phyloP scores from a whole-genome alignment of 306 rosid genomes.

The Argentina anserina region DNA sequence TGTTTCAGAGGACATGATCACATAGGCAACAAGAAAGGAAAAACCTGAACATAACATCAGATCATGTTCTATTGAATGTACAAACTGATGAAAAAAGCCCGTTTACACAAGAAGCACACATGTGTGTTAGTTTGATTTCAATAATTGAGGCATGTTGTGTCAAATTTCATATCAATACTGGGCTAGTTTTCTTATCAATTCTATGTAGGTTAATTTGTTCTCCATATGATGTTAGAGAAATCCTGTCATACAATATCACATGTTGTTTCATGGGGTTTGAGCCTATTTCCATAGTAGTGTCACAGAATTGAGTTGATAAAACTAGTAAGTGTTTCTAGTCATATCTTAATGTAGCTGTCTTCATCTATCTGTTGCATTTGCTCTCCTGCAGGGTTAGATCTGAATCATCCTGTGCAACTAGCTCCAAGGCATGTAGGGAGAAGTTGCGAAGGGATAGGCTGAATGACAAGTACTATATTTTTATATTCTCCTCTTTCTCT shows the following conservation, averaged over 20 bases:
- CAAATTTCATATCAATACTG: not conserved
- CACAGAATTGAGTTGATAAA: not conserved
- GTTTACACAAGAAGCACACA: not conserved
- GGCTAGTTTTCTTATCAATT: not conserved
- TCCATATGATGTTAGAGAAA: not conserved
- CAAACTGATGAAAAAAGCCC: not conserved
- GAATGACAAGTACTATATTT: conserved; percentile 66
- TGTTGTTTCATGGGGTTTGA: not conserved
- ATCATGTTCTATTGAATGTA: not conserved
- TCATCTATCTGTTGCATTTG: conserved; percentile 19
- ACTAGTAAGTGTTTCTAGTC: not conserved
- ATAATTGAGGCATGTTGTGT: not conserved
- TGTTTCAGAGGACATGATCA: not conserved
- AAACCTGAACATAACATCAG: not conserved
- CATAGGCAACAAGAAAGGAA: not conserved
- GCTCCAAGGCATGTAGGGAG: conserved; percentile 94
- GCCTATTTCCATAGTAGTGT: not conserved
- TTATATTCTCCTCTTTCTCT: not conserved
- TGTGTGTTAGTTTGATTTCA: not conserved
- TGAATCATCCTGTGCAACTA: conserved; percentile 60
- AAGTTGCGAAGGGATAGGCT: conserved; percentile 92
- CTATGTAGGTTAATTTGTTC: not conserved
- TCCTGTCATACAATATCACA: not conserved
- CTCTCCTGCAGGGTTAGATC: conserved; percentile 57
- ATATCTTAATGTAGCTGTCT: conserved; percentile 6